Conservation (phyloP, 352 stramenopile species). For the Plasmopara muralis region DNA sequence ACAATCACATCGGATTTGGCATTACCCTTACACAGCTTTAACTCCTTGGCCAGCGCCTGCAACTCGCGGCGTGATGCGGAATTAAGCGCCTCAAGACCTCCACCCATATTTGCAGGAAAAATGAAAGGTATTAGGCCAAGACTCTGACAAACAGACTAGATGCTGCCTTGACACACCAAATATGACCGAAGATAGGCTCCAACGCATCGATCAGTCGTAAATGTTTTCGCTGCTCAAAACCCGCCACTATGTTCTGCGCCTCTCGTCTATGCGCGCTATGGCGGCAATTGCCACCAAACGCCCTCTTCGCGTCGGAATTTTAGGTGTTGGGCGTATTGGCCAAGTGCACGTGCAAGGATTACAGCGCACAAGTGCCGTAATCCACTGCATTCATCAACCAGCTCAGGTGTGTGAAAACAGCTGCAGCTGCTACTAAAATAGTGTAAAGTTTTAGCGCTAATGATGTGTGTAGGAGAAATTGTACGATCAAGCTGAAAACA, state of each 20-base stretch:
- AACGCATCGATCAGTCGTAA: slow-evolving; percentile 15
- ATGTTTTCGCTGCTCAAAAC: slow-evolving; percentile 11
- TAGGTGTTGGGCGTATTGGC: slow-evolving; percentile 65
- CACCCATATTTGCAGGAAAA: slow-evolving; percentile 10
- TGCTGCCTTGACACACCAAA: slow-evolving; percentile 10
- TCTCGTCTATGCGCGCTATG: slow-evolving; percentile 14
- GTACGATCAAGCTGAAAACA: slow-evolving; percentile 26
- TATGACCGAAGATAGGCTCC: slow-evolving; percentile 9
- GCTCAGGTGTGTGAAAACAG: slow-evolving; percentile 10
- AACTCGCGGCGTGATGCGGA: slow-evolving; percentile 53
- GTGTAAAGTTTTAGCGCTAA: not conserved
- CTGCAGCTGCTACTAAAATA: not conserved
- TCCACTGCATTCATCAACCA: slow-evolving; percentile 36
- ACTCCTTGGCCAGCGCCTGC: slow-evolving; percentile 55
- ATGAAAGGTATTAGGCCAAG: not conserved
- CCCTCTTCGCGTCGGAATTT: slow-evolving; percentile 51
- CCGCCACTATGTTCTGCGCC: slow-evolving; percentile 3
- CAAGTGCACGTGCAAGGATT: slow-evolving; percentile 52
- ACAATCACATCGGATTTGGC: slow-evolving; percentile 64
- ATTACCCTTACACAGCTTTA: slow-evolving; percentile 58
- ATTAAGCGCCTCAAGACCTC: slow-evolving; percentile 23
- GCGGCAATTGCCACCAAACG: slow-evolving; percentile 9
- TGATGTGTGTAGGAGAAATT: slow-evolving; percentile 10
- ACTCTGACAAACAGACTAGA: slow-evolving; percentile 6
- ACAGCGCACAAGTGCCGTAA: slow-evolving; percentile 35